Evolutionary conservation across 495 filamentous ascomycete species (phyloP).

Genomic region (Pyrenopolyporus hunteri): DNA sequence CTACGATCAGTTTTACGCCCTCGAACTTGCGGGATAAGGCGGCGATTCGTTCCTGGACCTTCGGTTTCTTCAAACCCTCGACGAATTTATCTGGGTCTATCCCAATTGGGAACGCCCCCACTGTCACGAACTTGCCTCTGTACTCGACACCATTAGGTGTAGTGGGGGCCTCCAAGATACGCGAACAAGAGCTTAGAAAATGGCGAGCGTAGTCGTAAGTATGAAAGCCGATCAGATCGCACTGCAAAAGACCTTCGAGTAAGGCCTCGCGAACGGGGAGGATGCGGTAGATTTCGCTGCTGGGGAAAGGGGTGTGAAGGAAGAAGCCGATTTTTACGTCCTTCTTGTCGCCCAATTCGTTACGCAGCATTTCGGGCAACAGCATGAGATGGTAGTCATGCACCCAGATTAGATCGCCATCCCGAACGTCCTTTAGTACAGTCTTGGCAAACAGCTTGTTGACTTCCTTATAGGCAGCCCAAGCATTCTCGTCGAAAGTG

Average conservation of each 20-base stretch:
- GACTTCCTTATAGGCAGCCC: slow-evolving; percentile 85
- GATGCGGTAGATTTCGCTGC: slow-evolving; percentile 88
- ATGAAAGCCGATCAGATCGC: slow-evolving; percentile 92
- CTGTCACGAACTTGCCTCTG: slow-evolving; percentile 71
- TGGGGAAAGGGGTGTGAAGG: slow-evolving; percentile 93
- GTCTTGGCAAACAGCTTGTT: slow-evolving; percentile 85
- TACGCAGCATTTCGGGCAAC: slow-evolving; percentile 81
- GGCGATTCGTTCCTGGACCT: slow-evolving; percentile 79
- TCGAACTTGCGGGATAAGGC: slow-evolving; percentile 80
- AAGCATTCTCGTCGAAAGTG: slow-evolving; percentile 83
- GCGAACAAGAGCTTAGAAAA: slow-evolving; percentile 84
- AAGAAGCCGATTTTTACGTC: slow-evolving; percentile 93
- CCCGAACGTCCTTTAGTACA: slow-evolving; percentile 71
- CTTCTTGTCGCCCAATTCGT: slow-evolving; percentile 73
- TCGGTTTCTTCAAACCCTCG: slow-evolving; percentile 79
- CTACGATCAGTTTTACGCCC: slow-evolving; percentile 87
- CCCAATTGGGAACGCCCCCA: slow-evolving; percentile 88
- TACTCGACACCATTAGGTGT: slow-evolving; percentile 85
- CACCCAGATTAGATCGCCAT: slow-evolving; percentile 89
- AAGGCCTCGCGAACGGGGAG: slow-evolving; percentile 86
- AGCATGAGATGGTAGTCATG: slow-evolving; percentile 98
- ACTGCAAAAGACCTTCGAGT: slow-evolving; percentile 77
- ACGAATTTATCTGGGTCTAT: slow-evolving; percentile 96
- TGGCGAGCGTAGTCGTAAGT: slow-evolving; percentile 93
- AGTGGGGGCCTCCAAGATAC: slow-evolving; percentile 75